Evolutionary conservation across 2,329 filamentous ascomycete genomes (phyloP), one percentile per base, ranked within the genome.

Genomic region (Fusarium pininemorale): DNA sequence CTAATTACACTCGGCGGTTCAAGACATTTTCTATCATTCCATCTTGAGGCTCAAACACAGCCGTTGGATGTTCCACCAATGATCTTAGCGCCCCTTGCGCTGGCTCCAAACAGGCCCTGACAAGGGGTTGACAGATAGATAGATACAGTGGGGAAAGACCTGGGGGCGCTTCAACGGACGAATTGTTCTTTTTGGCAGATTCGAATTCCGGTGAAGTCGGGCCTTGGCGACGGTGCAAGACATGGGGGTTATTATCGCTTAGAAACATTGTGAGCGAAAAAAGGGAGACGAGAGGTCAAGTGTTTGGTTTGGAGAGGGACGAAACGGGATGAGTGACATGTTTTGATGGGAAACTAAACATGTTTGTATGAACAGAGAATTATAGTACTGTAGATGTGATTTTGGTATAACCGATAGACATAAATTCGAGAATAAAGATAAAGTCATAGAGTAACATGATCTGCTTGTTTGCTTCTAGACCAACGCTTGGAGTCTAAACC

Each of bases 161-260:
- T 14, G 14, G 39, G 20, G 47, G 39, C 41, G 62, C 26, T 60
- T 60, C 12, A 59, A 38, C 35, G 53, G 47, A 59, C 41, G 63
- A 63, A 57, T 62, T 59, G 11, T 58, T 57, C 42, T 65, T 53
- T 55, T 56, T 56, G 61, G 37, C 41, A 66, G 77, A 74, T 73
- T 78, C 74, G 74, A 76, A 78, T 78, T 78, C 74, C 77, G 77
- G 77, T 78, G 77, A 77, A 58, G 63, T 74, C 62, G 74, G 73
- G 60, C 41, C 75, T 76, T 75, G 74, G 74, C 70, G 50, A 61
- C 69, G 59, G 65, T 72, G 68, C 42, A 65, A 48, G 50, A 41
- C 55, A 59, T 47, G 63, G 60, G 57, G 32, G 35, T n/a, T n/a
- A n/a, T 39, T 20, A 38, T 68, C 54, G 63, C 63, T 66, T 66